Conservation (phyloP, 2,329 filamentous ascomycete genomes). For the Fusarium tricinctum region DNA sequence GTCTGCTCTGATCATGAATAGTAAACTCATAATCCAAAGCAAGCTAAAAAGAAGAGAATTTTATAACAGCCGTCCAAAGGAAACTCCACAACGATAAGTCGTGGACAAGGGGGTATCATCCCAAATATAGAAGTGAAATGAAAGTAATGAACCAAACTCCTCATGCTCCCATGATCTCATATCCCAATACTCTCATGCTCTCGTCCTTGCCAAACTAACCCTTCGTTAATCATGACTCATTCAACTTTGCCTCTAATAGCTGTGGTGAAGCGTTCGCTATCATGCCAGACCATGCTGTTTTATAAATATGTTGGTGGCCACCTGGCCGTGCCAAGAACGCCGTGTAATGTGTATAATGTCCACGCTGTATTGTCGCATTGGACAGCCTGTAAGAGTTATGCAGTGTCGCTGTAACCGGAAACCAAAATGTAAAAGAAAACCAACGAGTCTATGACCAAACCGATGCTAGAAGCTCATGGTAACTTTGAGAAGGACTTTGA, state of each 20-base stretch:
- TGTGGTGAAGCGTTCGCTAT: slow-evolving; percentile 25
- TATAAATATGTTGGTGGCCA: slow-evolving; percentile 39
- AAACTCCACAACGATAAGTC: slow-evolving; percentile 39
- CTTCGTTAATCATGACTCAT: slow-evolving; percentile 50
- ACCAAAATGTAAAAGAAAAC: slow-evolving; percentile 43
- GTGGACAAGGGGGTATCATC: slow-evolving; percentile 56
- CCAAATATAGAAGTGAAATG: slow-evolving; percentile 55
- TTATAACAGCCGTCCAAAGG: slow-evolving; percentile 8
- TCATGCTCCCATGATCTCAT: slow-evolving; percentile 10
- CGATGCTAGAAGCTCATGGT: slow-evolving; percentile 42
- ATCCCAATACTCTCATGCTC: slow-evolving; percentile 14
- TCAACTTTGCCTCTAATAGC: slow-evolving; percentile 32
- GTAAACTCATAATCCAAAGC: slow-evolving; percentile 3
- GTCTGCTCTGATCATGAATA: slow-evolving; percentile 6
- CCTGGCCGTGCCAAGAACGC: slow-evolving; percentile 42
- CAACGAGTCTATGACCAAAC: slow-evolving; percentile 24
- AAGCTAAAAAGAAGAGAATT: slow-evolving; percentile 1
- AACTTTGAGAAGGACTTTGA: slow-evolving; percentile 52
- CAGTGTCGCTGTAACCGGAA: slow-evolving; percentile 35
- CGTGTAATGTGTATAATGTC: slow-evolving; percentile 38
- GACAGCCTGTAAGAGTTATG: slow-evolving; percentile 39
- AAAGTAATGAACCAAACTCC: slow-evolving; percentile 44
- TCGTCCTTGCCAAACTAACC: slow-evolving; percentile 31
- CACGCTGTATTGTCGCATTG: slow-evolving; percentile 34
- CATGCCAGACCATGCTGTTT: slow-evolving; percentile 37